Evolutionary conservation across 2,329 filamentous ascomycete species (phyloP).

Genomic region (Paecilomyces variotii): DNA sequence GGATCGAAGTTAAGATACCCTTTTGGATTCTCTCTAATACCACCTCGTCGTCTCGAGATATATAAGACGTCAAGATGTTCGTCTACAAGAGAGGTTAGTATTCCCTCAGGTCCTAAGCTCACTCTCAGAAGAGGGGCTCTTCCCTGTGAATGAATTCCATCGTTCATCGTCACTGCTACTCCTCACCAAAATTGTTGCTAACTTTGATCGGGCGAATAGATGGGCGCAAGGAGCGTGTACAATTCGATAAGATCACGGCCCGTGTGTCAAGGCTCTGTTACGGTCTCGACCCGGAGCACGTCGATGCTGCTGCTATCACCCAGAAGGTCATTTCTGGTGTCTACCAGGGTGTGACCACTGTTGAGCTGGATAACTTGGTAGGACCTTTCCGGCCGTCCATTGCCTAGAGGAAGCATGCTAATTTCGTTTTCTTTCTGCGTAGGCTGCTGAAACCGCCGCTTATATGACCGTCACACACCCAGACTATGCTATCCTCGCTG

Average conservation of each 20-base stretch:
- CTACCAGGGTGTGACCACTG: slow-evolving; percentile 93
- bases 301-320: slow-evolving; percentile 95
- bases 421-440: slow-evolving; percentile 15
- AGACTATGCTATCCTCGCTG: slow-evolving; percentile 96
- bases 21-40: slow-evolving; percentile 7
- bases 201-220: slow-evolving; percentile 47
- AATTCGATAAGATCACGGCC: slow-evolving; percentile 99
- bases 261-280: slow-evolving; percentile 97
- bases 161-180: neutral
- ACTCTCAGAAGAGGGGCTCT: neutral
- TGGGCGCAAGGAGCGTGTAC: slow-evolving; percentile 98
- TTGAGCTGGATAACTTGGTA: slow-evolving; percentile 95
- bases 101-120: slow-evolving; percentile 2
- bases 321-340: slow-evolving; percentile 99
- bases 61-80: slow-evolving; percentile 42
- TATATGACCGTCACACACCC: slow-evolving; percentile 99
- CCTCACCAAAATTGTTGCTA: slow-evolving; percentile 12
- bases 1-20: slow-evolving; percentile 16
- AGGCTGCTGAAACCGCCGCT: slow-evolving; percentile 97
- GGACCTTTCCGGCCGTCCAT: slow-evolving; percentile 28
- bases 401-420: slow-evolving; percentile 4
- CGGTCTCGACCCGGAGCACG: slow-evolving; percentile 87
- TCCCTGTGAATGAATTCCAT: neutral
- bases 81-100: slow-evolving; percentile 55
- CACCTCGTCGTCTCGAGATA: neutral